Percentiles rank a stretch among this genome's conserved stretches.
These are phyloP conservation scores for Flaveria linearis DNA, from an alignment of 129 eudicot species.

Conservation along the genomic window DNA sequence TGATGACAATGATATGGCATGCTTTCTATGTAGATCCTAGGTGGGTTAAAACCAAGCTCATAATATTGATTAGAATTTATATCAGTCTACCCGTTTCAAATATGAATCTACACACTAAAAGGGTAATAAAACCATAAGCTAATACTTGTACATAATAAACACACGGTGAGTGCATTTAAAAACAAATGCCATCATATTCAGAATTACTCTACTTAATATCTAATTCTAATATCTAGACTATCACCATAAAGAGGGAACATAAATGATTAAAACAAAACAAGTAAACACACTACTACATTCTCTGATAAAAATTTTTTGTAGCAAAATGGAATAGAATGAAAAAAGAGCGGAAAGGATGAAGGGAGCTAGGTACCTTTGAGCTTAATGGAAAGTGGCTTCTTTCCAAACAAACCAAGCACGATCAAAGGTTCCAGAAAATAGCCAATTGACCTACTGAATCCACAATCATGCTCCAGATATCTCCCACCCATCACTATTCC, in stretches of 20 bases:
- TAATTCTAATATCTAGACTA: background rate
- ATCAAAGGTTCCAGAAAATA: constrained; percentile 84
- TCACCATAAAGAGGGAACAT: background rate
- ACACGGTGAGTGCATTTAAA: no score
- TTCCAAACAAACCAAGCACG: constrained; percentile 81
- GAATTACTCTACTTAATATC: background rate
- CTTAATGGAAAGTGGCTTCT: constrained; percentile 74
- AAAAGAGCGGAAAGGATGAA: background rate
- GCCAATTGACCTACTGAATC: constrained; percentile 70
- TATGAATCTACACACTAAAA: background rate
- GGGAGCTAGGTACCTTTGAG: constrained; percentile 63
- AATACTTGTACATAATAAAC: background rate
- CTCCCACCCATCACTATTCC: constrained; percentile 91
- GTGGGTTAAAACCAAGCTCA: background rate
- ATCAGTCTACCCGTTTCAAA: background rate
- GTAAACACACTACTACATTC: background rate
- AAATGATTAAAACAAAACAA: constrained; percentile 3
- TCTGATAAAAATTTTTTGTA: background rate
- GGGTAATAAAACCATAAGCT: constrained; percentile 8
- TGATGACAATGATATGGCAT: background rate
- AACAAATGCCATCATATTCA: no score
- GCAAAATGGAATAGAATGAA: background rate
- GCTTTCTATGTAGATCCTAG: background rate
- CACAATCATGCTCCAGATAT: constrained; percentile 76
- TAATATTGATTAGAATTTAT: background rate